These are phyloP conservation scores for Rhododendron vialii DNA, from an alignment of 148 eudicot genomes.

Conservation along the genomic window DNA sequence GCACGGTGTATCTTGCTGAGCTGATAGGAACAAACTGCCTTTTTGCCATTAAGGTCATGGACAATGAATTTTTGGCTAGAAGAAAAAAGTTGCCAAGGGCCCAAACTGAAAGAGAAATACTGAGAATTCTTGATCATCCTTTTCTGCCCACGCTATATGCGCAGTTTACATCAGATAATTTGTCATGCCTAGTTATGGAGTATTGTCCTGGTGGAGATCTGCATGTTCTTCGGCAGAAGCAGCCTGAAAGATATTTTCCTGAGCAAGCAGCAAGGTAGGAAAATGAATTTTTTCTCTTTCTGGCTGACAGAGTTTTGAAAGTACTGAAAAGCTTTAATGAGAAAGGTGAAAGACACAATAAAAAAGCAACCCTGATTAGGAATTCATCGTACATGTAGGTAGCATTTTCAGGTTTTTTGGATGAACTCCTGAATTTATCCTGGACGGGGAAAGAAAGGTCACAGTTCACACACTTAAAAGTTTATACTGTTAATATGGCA, in stretches of 20 bases:
- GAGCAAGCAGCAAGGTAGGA: slow-evolving; percentile 92
- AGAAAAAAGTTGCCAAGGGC: slow-evolving; percentile 86
- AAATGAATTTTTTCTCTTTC: neutral
- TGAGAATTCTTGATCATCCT: slow-evolving; percentile 92
- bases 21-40: slow-evolving; percentile 65
- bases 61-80: slow-evolving; percentile 78
- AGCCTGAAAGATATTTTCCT: slow-evolving; percentile 75
- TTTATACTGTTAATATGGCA: neutral
- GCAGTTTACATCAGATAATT: slow-evolving; percentile 84
- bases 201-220: slow-evolving; percentile 95
- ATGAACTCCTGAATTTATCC: slow-evolving; percentile 6
- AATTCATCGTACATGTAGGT: neutral
- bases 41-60: slow-evolving; percentile 97
- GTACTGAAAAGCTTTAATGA: neutral
- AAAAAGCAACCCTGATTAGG: neutral
- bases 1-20: slow-evolving; percentile 94
- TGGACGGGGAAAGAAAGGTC: neutral
- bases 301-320: slow-evolving; percentile 6
- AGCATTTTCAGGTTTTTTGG: neutral
- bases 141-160: slow-evolving; percentile 87
- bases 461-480: neutral
- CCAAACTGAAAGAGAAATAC: slow-evolving; percentile 84
- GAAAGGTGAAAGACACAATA: neutral
- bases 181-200: slow-evolving; percentile 95
- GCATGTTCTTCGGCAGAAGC: slow-evolving; percentile 93